phyloP scores from a whole-genome alignment of 179 eudicot species.

The Patellifolia procumbens region DNA sequence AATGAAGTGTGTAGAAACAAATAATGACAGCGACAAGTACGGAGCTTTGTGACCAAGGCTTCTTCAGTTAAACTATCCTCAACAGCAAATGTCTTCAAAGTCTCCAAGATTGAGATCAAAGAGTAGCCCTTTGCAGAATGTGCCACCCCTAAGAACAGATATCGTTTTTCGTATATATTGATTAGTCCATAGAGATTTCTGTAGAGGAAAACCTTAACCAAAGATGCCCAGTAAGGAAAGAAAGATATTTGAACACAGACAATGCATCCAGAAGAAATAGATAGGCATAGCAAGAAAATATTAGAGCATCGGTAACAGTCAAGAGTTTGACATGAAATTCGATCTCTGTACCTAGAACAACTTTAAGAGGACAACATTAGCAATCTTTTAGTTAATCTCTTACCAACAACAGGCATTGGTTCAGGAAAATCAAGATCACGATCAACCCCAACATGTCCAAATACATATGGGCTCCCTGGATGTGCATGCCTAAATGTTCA shows the following conservation, averaged over 20 bases:
- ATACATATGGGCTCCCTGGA: slow-evolving; percentile 98
- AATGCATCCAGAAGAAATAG: neutral
- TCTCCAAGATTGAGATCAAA: slow-evolving; percentile 74
- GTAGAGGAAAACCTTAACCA: neutral
- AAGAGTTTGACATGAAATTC: neutral
- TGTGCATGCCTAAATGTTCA: slow-evolving; percentile 79
- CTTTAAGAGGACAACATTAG: neutral
- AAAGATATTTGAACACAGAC: slow-evolving; percentile 6
- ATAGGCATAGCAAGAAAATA: neutral
- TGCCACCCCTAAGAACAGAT: slow-evolving; percentile 61
- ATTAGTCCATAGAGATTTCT: slow-evolving; percentile 13
- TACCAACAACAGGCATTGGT: slow-evolving; percentile 99
- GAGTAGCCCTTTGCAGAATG: slow-evolving; percentile 97
- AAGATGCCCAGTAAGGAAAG: neutral
- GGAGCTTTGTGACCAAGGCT: slow-evolving; percentile 93
- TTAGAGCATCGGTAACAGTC: slow-evolving; percentile 6
- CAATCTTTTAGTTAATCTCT: slow-evolving; percentile 20
- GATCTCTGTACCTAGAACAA: slow-evolving; percentile 2
- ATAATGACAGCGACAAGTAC: slow-evolving; percentile 93
- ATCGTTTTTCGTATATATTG: neutral
- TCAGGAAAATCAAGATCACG: slow-evolving; percentile 98
- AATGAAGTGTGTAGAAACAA: slow-evolving; percentile 81
- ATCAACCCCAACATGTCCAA: slow-evolving; percentile 91
- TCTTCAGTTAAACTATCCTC: slow-evolving; percentile 98
- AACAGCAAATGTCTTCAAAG: slow-evolving; percentile 87